Evolutionary conservation across 768 basidiomycete species (phyloP), one percentile per base, ranked within the genome.

Genomic region (Tylopilus plumbeoviolaceoides): DNA sequence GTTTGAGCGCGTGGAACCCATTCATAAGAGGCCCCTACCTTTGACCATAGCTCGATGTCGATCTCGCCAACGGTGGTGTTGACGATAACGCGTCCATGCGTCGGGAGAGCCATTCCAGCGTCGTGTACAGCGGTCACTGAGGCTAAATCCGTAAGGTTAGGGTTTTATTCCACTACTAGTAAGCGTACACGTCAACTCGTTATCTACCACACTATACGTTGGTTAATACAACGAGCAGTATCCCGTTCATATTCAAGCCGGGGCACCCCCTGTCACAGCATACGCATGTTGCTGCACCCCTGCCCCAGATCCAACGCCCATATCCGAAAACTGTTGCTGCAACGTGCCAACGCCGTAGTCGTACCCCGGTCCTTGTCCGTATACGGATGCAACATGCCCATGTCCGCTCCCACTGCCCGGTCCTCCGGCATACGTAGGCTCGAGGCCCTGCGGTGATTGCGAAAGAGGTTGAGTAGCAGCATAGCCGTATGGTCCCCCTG

Each of bases 1-100:
- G n/a, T 45, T 28, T 41, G 18, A 52, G 27, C 23, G 27, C 15
- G 35, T 36, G 2, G 5, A 5, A 10, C 18, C 2, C 1, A 47
- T 27, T 48, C 14, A 2, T 11, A 10, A 43, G 11, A 51, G n/a
- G 44, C n/a, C 18, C 67, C 21, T 55, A 89, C 90, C 77, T 91
- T 95, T 15, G 92, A 83, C 93, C 92, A 98, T 48, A 95, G 75
- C 64, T 97, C 94, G 23, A 97, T 84, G 60, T 95, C 86, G 21
- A 88, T 78, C 72, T 95, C 85, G 53, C 93, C 94, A 12, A 78
- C 87, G 1, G 92, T 95, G 0, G 94, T 97, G 47, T 92, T 84
- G 47, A 98, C 73, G 36, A 95, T 83, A 38, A 95, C 89, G 53
- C 89, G 83, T 43, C 91, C 94, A 54, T 84, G 78, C 3, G 92